These are phyloP conservation scores for Royoungia palumana DNA, from an alignment of 768 basidiomycete species.

Conservation along the genomic window DNA sequence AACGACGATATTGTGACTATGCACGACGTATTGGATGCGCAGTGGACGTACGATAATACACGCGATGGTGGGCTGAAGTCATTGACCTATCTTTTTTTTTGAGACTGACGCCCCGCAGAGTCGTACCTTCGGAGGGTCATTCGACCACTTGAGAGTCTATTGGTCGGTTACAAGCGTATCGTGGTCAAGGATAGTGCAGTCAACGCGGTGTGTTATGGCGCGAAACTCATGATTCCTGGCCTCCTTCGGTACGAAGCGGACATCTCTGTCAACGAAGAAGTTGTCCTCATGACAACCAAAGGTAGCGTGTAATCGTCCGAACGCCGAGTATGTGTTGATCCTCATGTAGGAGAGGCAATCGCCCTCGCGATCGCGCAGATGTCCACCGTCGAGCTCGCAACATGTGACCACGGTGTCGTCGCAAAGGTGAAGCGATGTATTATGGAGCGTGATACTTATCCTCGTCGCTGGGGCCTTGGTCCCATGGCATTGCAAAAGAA, in stretches of 20 bases:
- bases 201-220: conserved; percentile 98
- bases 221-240: conserved; percentile 99
- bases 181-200: conserved; percentile 99
- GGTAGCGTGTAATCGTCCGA: conserved; percentile 41
- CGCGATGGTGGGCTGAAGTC: conserved; percentile 68
- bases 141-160: conserved; percentile 88
- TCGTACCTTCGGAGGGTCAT: conserved; percentile 95
- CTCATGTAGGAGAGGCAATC: conserved; percentile 75
- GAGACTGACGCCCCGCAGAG: conserved; percentile 48
- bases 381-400: conserved; percentile 97
- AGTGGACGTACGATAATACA: conserved; percentile 97
- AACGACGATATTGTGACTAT: conserved; percentile 98
- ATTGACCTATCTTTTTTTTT: conserved; percentile 4
- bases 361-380: conserved; percentile 95
- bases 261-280: conserved; percentile 91
- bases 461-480: conserved; percentile 97
- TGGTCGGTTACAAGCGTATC: conserved; percentile 96
- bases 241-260: conserved; percentile 94
- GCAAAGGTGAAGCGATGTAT: conserved; percentile 99
- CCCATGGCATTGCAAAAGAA: conserved; percentile 97
- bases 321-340: background rate
- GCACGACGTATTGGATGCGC: conserved; percentile 99
- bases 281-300: conserved; percentile 98
- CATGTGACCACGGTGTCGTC: conserved; percentile 97
- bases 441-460: conserved; percentile 99